These are phyloP conservation scores for Cordyceps sp. DNA, from an alignment of 2,329 filamentous ascomycete species.

Conservation along the genomic window DNA sequence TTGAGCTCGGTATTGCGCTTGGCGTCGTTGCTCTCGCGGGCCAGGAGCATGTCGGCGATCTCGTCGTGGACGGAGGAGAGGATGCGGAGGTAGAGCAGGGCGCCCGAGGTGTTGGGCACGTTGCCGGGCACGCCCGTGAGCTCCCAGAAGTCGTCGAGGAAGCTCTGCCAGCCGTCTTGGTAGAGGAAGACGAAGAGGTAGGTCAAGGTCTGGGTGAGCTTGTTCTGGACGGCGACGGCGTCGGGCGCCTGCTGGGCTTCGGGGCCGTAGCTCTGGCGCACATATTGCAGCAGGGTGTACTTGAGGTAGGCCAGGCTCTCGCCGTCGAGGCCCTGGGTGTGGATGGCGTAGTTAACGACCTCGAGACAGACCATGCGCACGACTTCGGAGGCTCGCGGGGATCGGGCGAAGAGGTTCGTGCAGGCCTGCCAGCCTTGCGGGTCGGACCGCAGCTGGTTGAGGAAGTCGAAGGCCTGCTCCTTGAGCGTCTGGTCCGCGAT, in stretches of 20 bases:
- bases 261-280: constrained; percentile 56
- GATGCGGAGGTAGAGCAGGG: constrained; percentile 77
- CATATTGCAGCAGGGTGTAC: constrained; percentile 67
- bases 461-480: constrained; percentile 66
- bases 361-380: constrained; percentile 82
- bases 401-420: constrained; percentile 67
- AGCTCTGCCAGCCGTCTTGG: constrained; percentile 68
- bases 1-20: constrained; percentile 83
- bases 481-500: constrained; percentile 59
- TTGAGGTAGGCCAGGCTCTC: constrained; percentile 61
- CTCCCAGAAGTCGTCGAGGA: constrained; percentile 77
- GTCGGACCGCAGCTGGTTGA: constrained; percentile 63
- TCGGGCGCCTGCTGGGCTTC: constrained; percentile 46
- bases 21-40: constrained; percentile 59
- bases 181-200: constrained; percentile 85
- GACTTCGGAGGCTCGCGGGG: constrained; percentile 61
- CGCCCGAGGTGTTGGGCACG: constrained; percentile 55
- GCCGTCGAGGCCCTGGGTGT: constrained; percentile 58
- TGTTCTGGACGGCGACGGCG: constrained; percentile 73
- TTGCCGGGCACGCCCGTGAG: constrained; percentile 51
- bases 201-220: constrained; percentile 88
- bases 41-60: constrained; percentile 82
- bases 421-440: constrained; percentile 83
- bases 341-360: constrained; percentile 81
- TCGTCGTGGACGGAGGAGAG: constrained; percentile 88